phyloP scores from a whole-genome alignment of 2,329 filamentous ascomycete genomes.

The Aspergillus pseudoglaucus region DNA sequence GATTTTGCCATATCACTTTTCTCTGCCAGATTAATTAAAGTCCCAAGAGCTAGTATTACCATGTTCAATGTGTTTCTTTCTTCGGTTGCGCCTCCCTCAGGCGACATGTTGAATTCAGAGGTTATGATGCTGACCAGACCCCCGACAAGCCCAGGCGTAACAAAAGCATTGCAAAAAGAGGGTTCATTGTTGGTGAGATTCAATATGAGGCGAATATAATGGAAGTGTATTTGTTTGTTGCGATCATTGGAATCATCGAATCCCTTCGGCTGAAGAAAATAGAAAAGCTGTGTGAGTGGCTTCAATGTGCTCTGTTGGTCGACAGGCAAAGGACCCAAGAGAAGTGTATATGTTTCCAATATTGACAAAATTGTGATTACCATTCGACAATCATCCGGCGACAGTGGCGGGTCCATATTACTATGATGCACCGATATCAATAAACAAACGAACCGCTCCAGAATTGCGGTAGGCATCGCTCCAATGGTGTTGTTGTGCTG shows the following conservation, averaged over 20 bases:
- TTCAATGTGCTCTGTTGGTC: conserved; percentile 22
- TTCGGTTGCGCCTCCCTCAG: conserved; percentile 24
- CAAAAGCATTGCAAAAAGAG: conserved; percentile 62
- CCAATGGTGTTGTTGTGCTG: conserved; percentile 23
- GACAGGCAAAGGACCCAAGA: conserved; percentile 19
- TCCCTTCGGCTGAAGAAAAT: conserved; percentile 27
- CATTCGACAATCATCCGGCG: conserved; percentile 15
- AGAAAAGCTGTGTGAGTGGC: conserved; percentile 30
- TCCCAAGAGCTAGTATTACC: conserved; percentile 70
- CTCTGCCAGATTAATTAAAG: conserved; percentile 83
- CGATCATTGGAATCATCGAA: conserved; percentile 8
- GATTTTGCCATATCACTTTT: conserved; percentile 59
- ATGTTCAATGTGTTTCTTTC: conserved; percentile 60
- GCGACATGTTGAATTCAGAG: conserved; percentile 24
- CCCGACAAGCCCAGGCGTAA: conserved; percentile 35
- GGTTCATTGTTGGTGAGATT: conserved; percentile 80
- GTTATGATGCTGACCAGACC: conserved; percentile 32
- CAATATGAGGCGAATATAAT: conserved; percentile 64
- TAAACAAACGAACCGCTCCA: conserved; percentile 25
- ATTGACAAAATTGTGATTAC: conserved; percentile 28
- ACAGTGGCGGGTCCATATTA: not conserved
- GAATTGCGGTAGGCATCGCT: conserved; percentile 19
- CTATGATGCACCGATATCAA: conserved; percentile 13
- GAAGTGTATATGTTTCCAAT: conserved; percentile 32
- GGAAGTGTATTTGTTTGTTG: conserved; percentile 23